Percentiles rank a stretch among this genome's conserved stretches.
Conservation (phyloP, 768 basidiomycete genomes). For the Cytidiella melzeri region DNA sequence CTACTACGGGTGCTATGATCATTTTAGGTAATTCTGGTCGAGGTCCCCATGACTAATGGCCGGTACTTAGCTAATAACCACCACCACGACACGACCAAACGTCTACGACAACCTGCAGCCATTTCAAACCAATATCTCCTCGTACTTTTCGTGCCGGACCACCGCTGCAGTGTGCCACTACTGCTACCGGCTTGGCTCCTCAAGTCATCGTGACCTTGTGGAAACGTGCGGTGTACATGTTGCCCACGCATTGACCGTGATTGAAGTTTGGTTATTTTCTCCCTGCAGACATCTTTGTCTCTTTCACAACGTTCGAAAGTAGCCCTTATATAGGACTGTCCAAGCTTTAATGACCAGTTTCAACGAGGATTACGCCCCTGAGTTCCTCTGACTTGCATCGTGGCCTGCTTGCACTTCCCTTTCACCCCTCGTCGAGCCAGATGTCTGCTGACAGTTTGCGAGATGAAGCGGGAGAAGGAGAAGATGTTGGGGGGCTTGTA, state of each 20-base stretch:
- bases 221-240: conserved; percentile 11
- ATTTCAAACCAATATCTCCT: no score
- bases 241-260: conserved; percentile 9
- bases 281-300: conserved; percentile 6
- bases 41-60: no score
- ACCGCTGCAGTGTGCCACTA: not conserved
- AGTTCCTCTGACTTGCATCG: conserved; percentile 3
- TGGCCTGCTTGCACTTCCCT: not conserved
- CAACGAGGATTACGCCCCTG: conserved; percentile 4
- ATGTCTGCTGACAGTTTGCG: not conserved
- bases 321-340: not conserved
- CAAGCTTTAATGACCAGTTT: conserved; percentile 3
- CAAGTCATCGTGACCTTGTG: conserved; percentile 12
- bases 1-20: no score
- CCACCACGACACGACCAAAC: no score
- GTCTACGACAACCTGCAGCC: no score
- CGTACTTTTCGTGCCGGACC: no score
- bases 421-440: conserved; percentile 3
- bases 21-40: no score
- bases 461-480: conserved; percentile 2
- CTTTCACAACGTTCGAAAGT: not conserved
- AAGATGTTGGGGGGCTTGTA: conserved; percentile 7
- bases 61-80: no score
- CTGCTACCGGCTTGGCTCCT: not conserved
- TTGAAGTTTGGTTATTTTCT: conserved; percentile 11